Evolutionary conservation across 148 eudicot genomes (phyloP).

Genomic region (Arctostaphylos glauca): DNA sequence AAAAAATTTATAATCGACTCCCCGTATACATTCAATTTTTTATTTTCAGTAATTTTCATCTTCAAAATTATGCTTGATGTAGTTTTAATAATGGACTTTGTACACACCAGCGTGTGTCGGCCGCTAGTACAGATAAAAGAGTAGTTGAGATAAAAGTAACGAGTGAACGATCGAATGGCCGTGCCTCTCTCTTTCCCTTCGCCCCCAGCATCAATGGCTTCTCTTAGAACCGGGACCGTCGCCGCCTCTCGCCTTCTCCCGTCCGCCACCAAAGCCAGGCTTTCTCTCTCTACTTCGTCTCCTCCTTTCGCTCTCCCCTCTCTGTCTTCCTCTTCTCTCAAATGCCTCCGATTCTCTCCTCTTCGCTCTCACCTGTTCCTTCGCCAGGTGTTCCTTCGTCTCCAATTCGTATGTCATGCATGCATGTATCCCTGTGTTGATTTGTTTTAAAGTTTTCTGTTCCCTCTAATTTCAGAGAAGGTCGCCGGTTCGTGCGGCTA

Average conservation of each 20-base stretch:
- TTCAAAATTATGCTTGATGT: too few relatives aligned
- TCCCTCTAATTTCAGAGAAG: slow-evolving; percentile 5
- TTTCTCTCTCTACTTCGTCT: slow-evolving; percentile 7
- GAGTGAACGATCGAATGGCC: slow-evolving; percentile 7
- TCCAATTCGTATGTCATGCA: not conserved
- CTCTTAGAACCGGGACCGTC: not conserved
- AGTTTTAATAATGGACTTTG: too few relatives aligned
- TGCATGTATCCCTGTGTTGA: not conserved
- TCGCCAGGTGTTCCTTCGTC: slow-evolving; percentile 13
- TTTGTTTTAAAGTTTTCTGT: not conserved
- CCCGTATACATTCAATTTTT: too few relatives aligned
- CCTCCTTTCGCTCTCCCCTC: not conserved
- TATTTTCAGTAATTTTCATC: too few relatives aligned
- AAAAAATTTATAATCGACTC: too few relatives aligned
- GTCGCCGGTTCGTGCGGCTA: not conserved
- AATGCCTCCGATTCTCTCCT: slow-evolving; percentile 17
- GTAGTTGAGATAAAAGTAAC: too few relatives aligned
- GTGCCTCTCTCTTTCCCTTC: not conserved
- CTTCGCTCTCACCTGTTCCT: slow-evolving; percentile 10
- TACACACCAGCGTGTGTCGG: too few relatives aligned
- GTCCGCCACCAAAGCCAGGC: not conserved
- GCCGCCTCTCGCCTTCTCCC: slow-evolving; percentile 13
- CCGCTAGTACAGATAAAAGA: too few relatives aligned
- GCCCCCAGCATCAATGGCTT: slow-evolving; percentile 6
- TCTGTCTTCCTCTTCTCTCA: not conserved